These are phyloP conservation scores for Candida frijolesensis DNA, from an alignment of 1,139 yeast species.

Conservation along the genomic window DNA sequence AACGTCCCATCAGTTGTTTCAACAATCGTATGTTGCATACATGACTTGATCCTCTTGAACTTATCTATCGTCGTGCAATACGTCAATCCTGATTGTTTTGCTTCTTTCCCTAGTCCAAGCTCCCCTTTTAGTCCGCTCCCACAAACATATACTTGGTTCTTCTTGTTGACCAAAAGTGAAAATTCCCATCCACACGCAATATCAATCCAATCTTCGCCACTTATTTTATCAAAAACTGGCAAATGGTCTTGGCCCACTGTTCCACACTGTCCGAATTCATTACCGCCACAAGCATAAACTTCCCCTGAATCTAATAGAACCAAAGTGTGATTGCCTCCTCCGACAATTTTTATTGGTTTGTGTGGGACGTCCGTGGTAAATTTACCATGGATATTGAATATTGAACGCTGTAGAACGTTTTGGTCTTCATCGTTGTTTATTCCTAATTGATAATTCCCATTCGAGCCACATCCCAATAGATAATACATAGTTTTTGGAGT, in stretches of 20 bases:
- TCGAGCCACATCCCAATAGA: conserved; percentile 73
- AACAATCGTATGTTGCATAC: conserved; percentile 61
- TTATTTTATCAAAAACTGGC: conserved; percentile 26
- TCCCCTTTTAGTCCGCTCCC: conserved; percentile 79
- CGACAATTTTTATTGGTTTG: conserved; percentile 46
- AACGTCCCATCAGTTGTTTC: conserved; percentile 38
- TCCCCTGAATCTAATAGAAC: conserved; percentile 56
- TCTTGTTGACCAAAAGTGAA: conserved; percentile 50
- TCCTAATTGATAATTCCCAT: conserved; percentile 81
- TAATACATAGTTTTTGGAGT: conserved; percentile 18
- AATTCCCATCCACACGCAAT: conserved; percentile 82
- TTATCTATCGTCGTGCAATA: conserved; percentile 17
- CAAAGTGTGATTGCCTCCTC: conserved; percentile 91
- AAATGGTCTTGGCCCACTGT: conserved; percentile 11
- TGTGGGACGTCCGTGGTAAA: conserved; percentile 4
- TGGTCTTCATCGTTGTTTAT: conserved; percentile 58
- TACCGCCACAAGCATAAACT: conserved; percentile 63
- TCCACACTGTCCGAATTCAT: conserved; percentile 58
- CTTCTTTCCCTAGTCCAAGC: conserved; percentile 56
- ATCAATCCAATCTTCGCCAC: conserved; percentile 38
- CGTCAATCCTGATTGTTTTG: conserved; percentile 17
- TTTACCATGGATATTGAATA: conserved; percentile 21
- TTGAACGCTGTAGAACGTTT: conserved; percentile 27
- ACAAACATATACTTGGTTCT: conserved; percentile 48
- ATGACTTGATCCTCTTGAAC: conserved; percentile 36